A percentile compares a stretch with the other conserved stretches of the same genome.
Conservation (phyloP, 192 early-diverging fungal genomes). For the Coemansia javaensis region DNA sequence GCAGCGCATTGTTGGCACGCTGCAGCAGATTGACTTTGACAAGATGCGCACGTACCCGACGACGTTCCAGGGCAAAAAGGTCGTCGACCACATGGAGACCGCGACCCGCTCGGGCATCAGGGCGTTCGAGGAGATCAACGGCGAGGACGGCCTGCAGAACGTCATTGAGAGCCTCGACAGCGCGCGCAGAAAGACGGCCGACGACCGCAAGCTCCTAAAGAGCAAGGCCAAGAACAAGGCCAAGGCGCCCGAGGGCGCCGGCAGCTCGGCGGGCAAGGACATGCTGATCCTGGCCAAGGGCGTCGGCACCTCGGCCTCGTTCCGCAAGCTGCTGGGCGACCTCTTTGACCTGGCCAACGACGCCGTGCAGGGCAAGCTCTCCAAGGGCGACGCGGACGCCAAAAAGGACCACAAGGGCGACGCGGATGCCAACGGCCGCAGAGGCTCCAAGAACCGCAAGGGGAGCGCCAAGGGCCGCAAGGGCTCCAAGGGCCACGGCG, state of each 20-base stretch:
- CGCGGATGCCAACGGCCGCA: too few species aligned
- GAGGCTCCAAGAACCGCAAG: too few species aligned
- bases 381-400: conserved; percentile 1
- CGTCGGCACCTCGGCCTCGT: conserved; percentile 29
- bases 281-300: conserved; percentile 27
- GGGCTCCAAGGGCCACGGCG: too few species aligned
- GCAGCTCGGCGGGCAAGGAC: conserved; percentile 30
- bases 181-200: conserved; percentile 22
- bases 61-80: conserved; percentile 37
- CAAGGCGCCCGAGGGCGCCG: conserved; percentile 4
- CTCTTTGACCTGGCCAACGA: conserved; percentile 19
- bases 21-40: conserved; percentile 28
- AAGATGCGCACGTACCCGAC: conserved; percentile 31
- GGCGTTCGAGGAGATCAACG: conserved; percentile 40
- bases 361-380: conserved; percentile 21
- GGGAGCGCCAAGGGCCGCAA: too few species aligned
- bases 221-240: conserved; percentile 23
- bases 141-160: conserved; percentile 27
- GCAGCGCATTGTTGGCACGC: conserved; percentile 6
- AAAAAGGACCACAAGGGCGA: too few species aligned
- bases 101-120: conserved; percentile 15
- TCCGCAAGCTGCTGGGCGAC: conserved; percentile 31
- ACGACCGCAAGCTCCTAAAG: conserved; percentile 37
- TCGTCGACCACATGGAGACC: conserved; percentile 33
- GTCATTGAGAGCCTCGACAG: conserved; percentile 24